Evolutionary conservation across 257 asterid genomes (phyloP), one percentile per base, ranked within the genome.

Genomic region (Solanum peruvianum): DNA sequence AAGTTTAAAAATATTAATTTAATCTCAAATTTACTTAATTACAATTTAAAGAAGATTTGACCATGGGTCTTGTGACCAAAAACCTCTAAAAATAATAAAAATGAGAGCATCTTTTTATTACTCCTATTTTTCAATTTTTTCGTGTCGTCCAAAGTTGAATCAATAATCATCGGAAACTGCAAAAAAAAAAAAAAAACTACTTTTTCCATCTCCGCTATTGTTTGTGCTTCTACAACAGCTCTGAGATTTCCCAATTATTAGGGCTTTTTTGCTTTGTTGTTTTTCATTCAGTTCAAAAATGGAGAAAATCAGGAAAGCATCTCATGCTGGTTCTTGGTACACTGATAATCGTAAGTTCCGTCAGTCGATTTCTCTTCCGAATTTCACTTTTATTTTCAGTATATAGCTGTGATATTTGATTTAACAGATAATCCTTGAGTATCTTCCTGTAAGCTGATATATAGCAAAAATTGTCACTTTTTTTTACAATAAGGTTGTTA

Each of bases 271-370:
- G 31, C 29, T 49, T 49, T n/a, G 29, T 29, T 81, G 16, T 49
- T 81, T 44, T 11, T 31, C 85, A 80, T 15, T 47, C 11, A 9
- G 42, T 49, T 49, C 31, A 49, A 85, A 71, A 72, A 97, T 96
- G 99, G 99, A 92, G 87, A 93, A 86, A 89, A 92, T 95, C 83
- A 89, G 99, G 89, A 91, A 92, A 91, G 95, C 99, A 78, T 96
- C 98, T 71, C 99, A 97, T 88, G 98, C 99, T 56, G 99, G 99
- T 90, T 97, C 99, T 14, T 97, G 98, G 99, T 97, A 97, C 95
- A 92, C 98, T 86, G 98, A 95, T 88, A 90, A 97, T 85, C 97
- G 99, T 96, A 91, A 91, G 98, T 91, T 39, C 66, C 87, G 87
- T 84, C 23, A 82, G 20, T 86, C 45, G 37, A 52, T 37, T 71